Conservation (phyloP, 768 basidiomycete species). For the Glaciozyma antarctica region DNA sequence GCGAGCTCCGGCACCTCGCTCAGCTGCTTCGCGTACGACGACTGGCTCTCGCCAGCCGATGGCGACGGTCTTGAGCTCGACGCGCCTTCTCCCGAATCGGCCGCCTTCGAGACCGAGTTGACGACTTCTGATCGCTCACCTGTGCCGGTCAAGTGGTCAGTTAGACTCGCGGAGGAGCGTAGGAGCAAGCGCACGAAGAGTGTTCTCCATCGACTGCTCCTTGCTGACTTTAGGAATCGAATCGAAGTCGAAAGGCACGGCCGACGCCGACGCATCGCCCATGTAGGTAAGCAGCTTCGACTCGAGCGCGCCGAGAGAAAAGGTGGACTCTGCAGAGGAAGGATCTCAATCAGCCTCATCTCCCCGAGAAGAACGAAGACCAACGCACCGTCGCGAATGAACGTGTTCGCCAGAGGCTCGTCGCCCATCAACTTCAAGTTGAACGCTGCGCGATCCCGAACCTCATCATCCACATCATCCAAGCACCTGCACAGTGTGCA, state of each 20-base stretch:
- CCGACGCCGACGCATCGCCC: constrained; percentile 61
- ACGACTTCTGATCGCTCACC: constrained; percentile 26
- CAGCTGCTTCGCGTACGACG: constrained; percentile 75
- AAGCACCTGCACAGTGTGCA: constrained; percentile 56
- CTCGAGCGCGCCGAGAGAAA: constrained; percentile 81
- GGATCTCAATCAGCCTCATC: neutral
- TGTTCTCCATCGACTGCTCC: constrained; percentile 78
- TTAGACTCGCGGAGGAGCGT: neutral
- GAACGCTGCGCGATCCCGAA: constrained; percentile 91
- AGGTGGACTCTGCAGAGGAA: constrained; percentile 65
- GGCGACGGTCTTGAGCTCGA: constrained; percentile 38
- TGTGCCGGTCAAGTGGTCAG: neutral
- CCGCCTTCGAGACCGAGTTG: constrained; percentile 52
- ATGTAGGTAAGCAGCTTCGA: constrained; percentile 87
- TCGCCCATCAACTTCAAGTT: constrained; percentile 78
- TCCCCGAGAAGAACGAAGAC: too few relatives aligned
- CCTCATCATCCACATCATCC: constrained; percentile 98
- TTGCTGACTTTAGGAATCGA: constrained; percentile 90
- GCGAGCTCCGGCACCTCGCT: constrained; percentile 75
- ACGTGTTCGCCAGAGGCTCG: constrained; percentile 67
- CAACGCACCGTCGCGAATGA: constrained; percentile 81
- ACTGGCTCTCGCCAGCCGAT: constrained; percentile 74
- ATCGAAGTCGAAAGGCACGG: constrained; percentile 71
- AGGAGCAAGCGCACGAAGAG: constrained; percentile 58
- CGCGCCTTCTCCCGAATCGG: constrained; percentile 40